Evolutionary conservation across 208 protist species (phyloP).

Genomic region (Strigomonas culicis): DNA sequence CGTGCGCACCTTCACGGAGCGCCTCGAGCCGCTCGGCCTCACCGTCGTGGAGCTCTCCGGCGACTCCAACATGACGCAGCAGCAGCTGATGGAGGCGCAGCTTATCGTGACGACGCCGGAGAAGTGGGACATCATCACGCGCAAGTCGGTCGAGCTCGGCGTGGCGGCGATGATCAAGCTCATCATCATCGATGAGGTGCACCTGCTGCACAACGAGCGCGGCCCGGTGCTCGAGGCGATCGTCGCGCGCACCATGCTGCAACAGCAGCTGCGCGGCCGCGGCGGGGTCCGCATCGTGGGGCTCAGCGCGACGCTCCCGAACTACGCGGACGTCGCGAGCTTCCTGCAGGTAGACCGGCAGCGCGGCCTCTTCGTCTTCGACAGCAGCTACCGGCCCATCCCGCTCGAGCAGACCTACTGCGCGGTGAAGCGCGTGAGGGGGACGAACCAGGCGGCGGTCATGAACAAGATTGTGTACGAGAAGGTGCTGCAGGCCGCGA

Average conservation of each 20-base stretch:
- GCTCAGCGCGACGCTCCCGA: slow-evolving; percentile 99
- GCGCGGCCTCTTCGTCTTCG: slow-evolving; percentile 95
- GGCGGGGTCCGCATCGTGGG: slow-evolving; percentile 97
- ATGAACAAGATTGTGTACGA: slow-evolving; percentile 99
- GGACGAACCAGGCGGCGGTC: slow-evolving; percentile 90
- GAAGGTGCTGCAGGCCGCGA: slow-evolving; percentile 93
- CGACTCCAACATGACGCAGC: slow-evolving; percentile 95
- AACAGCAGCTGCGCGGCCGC: slow-evolving; percentile 73
- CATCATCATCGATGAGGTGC: slow-evolving; percentile 98
- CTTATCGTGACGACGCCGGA: slow-evolving; percentile 99
- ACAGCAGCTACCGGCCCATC: slow-evolving; percentile 94
- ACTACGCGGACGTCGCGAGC: slow-evolving; percentile 98
- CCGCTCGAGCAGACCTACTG: slow-evolving; percentile 98
- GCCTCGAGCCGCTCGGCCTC: slow-evolving; percentile 94
- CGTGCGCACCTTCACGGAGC: slow-evolving; percentile 94
- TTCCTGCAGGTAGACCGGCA: slow-evolving; percentile 97
- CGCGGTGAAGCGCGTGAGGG: slow-evolving; percentile 95
- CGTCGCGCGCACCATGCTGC: slow-evolving; percentile 94
- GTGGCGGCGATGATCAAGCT: slow-evolving; percentile 83
- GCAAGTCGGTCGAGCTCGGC: slow-evolving; percentile 96
- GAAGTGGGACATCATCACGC: slow-evolving; percentile 99
- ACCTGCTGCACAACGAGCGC: slow-evolving; percentile 99
- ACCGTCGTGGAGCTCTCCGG: slow-evolving; percentile 98
- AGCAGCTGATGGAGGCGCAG: slow-evolving; percentile 96
- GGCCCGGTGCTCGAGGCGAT: slow-evolving; percentile 99